Evolutionary conservation across 1,284 basidiomycete species (phyloP).

Genomic region (Calocybe gambosa): DNA sequence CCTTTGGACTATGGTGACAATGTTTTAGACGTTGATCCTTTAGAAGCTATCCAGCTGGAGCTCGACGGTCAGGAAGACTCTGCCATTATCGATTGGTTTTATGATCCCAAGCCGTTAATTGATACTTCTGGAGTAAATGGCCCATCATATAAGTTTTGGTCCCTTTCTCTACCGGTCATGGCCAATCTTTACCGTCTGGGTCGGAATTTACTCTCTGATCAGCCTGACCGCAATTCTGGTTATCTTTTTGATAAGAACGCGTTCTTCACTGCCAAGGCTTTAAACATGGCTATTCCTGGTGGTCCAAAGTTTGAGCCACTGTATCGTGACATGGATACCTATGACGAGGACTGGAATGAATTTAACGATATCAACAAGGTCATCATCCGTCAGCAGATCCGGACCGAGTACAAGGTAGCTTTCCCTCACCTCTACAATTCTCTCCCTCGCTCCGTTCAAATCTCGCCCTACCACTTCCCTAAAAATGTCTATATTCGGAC

Average conservation of each 20-base stretch:
- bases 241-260: constrained; percentile 98
- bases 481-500: constrained; percentile 99
- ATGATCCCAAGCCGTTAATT: constrained; percentile 92
- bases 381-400: constrained; percentile 97
- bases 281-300: constrained; percentile 98
- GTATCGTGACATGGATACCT: constrained; percentile 93
- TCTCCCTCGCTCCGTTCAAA: constrained; percentile 89
- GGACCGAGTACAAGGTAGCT: constrained; percentile 99
- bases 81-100: constrained; percentile 98
- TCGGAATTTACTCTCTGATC: constrained; percentile 88
- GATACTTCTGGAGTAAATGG: constrained; percentile 91
- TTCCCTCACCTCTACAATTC: constrained; percentile 99
- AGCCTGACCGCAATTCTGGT: constrained; percentile 82
- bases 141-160: constrained; percentile 91
- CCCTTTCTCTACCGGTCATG: constrained; percentile 89
- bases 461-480: constrained; percentile 88
- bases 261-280: constrained; percentile 97
- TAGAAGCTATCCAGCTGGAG: constrained; percentile 97
- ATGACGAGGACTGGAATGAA: constrained; percentile 99
- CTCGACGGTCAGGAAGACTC: constrained; percentile 91
- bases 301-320: constrained; percentile 97
- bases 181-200: constrained; percentile 96
- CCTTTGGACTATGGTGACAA: constrained; percentile 99
- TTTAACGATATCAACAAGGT: constrained; percentile 99
- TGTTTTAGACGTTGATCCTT: constrained; percentile 94